phyloP scores from a whole-genome alignment of 306 rosid genomes.

The Senna tora region DNA sequence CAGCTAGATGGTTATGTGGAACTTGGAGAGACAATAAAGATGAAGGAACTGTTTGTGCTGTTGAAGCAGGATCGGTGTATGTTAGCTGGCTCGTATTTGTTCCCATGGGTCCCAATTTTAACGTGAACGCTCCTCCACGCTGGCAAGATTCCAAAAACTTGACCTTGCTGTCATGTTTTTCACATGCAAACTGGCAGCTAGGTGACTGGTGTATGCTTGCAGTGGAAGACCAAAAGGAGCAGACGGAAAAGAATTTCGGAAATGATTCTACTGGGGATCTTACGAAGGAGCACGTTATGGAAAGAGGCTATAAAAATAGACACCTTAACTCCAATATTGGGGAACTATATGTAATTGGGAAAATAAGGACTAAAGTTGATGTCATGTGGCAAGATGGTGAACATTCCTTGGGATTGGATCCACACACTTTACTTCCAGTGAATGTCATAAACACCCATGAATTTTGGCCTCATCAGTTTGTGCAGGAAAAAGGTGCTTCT shows the following conservation, averaged over 20 bases:
- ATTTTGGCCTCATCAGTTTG: slow-evolving; percentile 94
- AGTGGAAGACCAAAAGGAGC: slow-evolving; percentile 43
- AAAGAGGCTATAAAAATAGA: slow-evolving; percentile 50
- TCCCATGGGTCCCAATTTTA: slow-evolving; percentile 49
- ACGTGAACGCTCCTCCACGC: slow-evolving; percentile 57
- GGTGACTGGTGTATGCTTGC: slow-evolving; percentile 95
- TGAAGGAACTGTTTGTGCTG: slow-evolving; percentile 78
- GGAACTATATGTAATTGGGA: slow-evolving; percentile 67
- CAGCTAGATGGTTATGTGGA: slow-evolving; percentile 83
- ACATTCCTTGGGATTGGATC: slow-evolving; percentile 62
- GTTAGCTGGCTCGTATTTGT: slow-evolving; percentile 80
- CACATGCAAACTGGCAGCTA: slow-evolving; percentile 88
- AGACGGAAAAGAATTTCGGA: slow-evolving; percentile 41
- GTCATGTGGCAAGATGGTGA: slow-evolving; percentile 90
- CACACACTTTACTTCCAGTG: slow-evolving; percentile 65
- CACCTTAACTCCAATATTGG: slow-evolving; percentile 43
- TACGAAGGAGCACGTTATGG: slow-evolving; percentile 43
- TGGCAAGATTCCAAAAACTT: slow-evolving; percentile 72
- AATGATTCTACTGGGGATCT: slow-evolving; percentile 42
- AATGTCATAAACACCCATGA: slow-evolving; percentile 74
- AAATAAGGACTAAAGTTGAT: slow-evolving; percentile 82
- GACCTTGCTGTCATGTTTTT: slow-evolving; percentile 77
- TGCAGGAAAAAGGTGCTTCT: slow-evolving; percentile 70
- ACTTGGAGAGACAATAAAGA: slow-evolving; percentile 70
- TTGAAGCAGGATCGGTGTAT: slow-evolving; percentile 77